Evolutionary conservation across 2,329 filamentous ascomycete genomes (phyloP).

Genomic region (Claviceps sp.): DNA sequence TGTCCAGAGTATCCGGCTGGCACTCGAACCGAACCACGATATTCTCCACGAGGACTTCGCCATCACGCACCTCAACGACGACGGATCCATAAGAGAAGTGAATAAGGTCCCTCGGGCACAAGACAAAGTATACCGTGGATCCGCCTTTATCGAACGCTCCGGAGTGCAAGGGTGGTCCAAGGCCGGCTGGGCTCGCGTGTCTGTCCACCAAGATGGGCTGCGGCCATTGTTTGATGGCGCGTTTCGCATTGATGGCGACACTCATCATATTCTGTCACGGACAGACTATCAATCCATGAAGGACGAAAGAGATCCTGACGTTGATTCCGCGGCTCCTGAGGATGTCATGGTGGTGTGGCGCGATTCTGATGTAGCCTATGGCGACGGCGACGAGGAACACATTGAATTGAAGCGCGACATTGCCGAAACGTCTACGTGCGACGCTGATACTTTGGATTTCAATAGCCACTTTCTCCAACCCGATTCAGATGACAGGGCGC

Average conservation of each 20-base stretch:
- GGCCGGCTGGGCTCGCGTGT: slow-evolving; percentile 77
- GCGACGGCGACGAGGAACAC: slow-evolving; percentile 21
- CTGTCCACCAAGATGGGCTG: slow-evolving; percentile 61
- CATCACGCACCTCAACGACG: slow-evolving; percentile 55
- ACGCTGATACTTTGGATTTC: slow-evolving; percentile 64
- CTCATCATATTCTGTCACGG: slow-evolving; percentile 74
- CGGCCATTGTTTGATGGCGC: slow-evolving; percentile 79
- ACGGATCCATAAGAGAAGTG: slow-evolving; percentile 54
- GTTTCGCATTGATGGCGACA: slow-evolving; percentile 67
- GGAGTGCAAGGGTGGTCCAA: slow-evolving; percentile 56
- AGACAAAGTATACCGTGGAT: slow-evolving; percentile 76
- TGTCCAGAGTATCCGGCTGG: slow-evolving; percentile 59
- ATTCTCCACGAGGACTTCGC: slow-evolving; percentile 65
- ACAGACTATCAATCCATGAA: slow-evolving; percentile 62
- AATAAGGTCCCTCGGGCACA: slow-evolving; percentile 59
- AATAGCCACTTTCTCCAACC: slow-evolving; percentile 64
- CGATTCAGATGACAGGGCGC: slow-evolving; percentile 35
- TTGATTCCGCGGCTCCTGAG: slow-evolving; percentile 37
- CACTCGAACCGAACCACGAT: slow-evolving; percentile 82
- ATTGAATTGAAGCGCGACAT: slow-evolving; percentile 52
- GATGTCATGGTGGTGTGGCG: slow-evolving; percentile 86
- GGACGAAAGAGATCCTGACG: slow-evolving; percentile 55
- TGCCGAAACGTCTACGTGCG: slow-evolving; percentile 42
- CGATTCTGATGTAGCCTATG: slow-evolving; percentile 65
- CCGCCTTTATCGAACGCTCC: slow-evolving; percentile 53